A percentile compares a stretch with the other conserved stretches of the same genome.
phyloP scores from a whole-genome alignment of 2,329 filamentous ascomycete genomes.

The Didymella pinodella region DNA sequence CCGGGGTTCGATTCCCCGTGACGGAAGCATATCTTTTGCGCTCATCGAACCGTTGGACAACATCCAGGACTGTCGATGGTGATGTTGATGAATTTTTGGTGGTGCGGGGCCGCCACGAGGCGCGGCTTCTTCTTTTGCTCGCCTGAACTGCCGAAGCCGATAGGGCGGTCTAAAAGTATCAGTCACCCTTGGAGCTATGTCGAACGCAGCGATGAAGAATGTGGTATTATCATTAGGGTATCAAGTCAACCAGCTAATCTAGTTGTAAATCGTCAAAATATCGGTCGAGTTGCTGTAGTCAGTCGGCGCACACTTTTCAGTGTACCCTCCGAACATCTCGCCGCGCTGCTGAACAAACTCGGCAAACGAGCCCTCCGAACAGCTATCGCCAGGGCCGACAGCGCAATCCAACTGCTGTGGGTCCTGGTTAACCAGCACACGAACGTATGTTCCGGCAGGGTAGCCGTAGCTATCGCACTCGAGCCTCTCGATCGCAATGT shows the following conservation, averaged over 20 bases:
- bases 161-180: too few species aligned
- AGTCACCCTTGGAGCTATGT: too few species aligned
- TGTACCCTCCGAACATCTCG: slow-evolving; percentile 55
- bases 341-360: slow-evolving; percentile 55
- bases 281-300: slow-evolving; percentile 56
- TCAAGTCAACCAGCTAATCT: slow-evolving; percentile 4
- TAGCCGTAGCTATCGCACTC: slow-evolving; percentile 68
- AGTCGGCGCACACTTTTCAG: slow-evolving; percentile 52
- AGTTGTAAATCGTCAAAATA: slow-evolving; percentile 46
- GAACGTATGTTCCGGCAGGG: slow-evolving; percentile 59
- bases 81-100: too few species aligned
- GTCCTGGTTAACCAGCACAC: slow-evolving; percentile 61
- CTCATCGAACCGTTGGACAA: too few species aligned
- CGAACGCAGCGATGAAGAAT: not conserved
- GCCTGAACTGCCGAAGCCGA: too few species aligned
- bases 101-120: too few species aligned
- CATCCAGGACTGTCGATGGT: too few species aligned
- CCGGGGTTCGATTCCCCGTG: slow-evolving; percentile 16
- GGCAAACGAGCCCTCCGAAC: slow-evolving; percentile 54
- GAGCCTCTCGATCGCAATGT: slow-evolving; percentile 71
- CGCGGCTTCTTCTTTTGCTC: too few species aligned
- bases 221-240: slow-evolving; percentile 17
- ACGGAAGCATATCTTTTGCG: slow-evolving; percentile 2
- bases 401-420: slow-evolving; percentile 60
- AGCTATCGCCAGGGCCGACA: slow-evolving; percentile 62